Evolutionary conservation across 352 stramenopile genomes (phyloP), one percentile per base, ranked within the genome.

Genomic region (Globisporangium megalacanthum): DNA sequence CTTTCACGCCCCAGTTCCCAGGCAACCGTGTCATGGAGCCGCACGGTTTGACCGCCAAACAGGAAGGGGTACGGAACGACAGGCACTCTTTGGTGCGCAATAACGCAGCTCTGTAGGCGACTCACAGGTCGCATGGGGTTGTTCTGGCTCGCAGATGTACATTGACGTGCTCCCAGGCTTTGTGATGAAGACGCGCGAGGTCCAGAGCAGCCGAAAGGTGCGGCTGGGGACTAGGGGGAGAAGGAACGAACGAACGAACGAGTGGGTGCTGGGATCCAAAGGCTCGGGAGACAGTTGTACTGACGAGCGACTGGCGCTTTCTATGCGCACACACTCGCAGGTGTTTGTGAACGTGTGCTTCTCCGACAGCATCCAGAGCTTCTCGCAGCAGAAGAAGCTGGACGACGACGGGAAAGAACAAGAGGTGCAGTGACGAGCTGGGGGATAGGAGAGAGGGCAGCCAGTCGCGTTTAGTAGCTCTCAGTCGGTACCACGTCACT

Each of bases 271-370:
- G 25, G 25, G 1, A 29, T 29, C 2, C 25, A 4, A 29, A 29
- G 25, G 25, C 25, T 29, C 25, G 25, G 25, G 4, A 29, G 25
- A 29, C 25, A 29, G 25, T 29, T 29, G 25, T 29, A 29, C 25
- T 29, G 25, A 29, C 4, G 25, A 29, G 25, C 25, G 25, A 29
- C 25, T 29, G 4, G 1, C 25, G 25, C 25, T 29, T 29, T 29
- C 25, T 29, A 29, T 29, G 41, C 14, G 9, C n/a, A 15, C 7
- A 29, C 31, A 6, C 14, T 47, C n/a, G 33, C n/a, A 88, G 77
- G 70, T 89, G 29, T 93, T 93, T 61, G 70, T 93, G 35, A 93
- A 93, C 61, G 69, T 93, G 35, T 88, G 85, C 47, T 72, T 69
- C 62, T 78, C 79, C 19, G 66, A 75, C 20, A 63, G 73, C n/a